Percentiles rank a stretch among this genome's conserved stretches.
These are phyloP conservation scores for Solanum chacoense DNA, from an alignment of 305 asterid species.

Conservation along the genomic window DNA sequence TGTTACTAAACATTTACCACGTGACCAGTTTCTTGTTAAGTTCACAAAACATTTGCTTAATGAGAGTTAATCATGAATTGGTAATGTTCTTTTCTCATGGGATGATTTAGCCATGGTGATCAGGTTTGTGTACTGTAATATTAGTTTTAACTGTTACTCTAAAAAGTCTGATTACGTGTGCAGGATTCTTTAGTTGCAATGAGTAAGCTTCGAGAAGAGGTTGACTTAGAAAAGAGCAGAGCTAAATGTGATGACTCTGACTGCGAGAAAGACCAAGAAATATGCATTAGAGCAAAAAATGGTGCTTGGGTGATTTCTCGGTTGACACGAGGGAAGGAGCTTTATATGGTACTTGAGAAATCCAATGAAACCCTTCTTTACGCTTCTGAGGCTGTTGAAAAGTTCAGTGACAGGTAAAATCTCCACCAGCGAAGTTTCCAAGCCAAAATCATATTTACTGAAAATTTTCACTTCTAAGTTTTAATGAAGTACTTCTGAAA, in stretches of 20 bases:
- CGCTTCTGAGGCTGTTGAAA: conserved; percentile 80
- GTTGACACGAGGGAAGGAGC: conserved; percentile 75
- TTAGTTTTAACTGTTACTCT: not conserved
- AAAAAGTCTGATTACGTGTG: not conserved
- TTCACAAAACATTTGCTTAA: not conserved
- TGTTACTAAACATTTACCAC: not conserved
- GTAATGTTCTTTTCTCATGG: not conserved
- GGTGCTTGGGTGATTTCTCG: conserved; percentile 90
- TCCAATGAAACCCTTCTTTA: conserved; percentile 88
- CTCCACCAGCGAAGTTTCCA: not conserved
- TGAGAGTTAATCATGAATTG: not conserved
- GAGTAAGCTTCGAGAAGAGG: conserved; percentile 78
- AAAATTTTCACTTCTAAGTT: not conserved
- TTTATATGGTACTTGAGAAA: conserved; percentile 93
- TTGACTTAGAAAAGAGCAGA: conserved; percentile 59
- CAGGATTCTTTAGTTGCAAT: conserved; percentile 84
- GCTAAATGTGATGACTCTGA: conserved; percentile 37
- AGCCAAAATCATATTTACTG: not conserved
- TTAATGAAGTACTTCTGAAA: not conserved
- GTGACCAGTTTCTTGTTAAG: not conserved
- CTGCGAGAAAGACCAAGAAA: conserved; percentile 62
- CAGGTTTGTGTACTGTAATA: not conserved
- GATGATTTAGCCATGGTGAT: not conserved
- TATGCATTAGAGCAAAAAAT: conserved; percentile 83
- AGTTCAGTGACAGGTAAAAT: conserved; percentile 81